Conservation (phyloP, 2,329 filamentous ascomycete species). For the Paracoccidioides brasiliensis region DNA sequence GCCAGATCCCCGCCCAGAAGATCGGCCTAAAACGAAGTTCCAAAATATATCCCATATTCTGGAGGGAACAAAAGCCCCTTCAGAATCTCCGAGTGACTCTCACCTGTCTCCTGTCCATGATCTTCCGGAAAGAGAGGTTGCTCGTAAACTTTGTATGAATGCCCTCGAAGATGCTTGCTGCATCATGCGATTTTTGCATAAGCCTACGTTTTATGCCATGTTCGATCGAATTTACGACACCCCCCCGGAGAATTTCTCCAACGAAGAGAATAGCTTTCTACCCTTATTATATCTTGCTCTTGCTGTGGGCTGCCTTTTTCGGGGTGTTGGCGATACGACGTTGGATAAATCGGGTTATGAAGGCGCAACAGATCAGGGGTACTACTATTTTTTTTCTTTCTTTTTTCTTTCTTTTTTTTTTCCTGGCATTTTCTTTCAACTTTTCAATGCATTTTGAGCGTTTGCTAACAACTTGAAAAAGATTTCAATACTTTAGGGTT, state of each 20-base stretch:
- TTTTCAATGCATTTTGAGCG: not conserved
- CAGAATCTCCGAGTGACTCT: slow-evolving; percentile 50
- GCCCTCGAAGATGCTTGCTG: slow-evolving; percentile 50
- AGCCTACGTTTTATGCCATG: slow-evolving; percentile 65
- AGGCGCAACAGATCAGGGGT: slow-evolving; percentile 44
- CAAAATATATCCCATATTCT: slow-evolving; percentile 44
- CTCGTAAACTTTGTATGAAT: slow-evolving; percentile 44
- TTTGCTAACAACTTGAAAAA: slow-evolving; percentile 23
- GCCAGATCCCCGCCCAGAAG: slow-evolving; percentile 34
- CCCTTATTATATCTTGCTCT: slow-evolving; percentile 58
- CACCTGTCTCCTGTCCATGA: slow-evolving; percentile 45
- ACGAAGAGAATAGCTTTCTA: slow-evolving; percentile 55
- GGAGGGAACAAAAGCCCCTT: slow-evolving; percentile 55
- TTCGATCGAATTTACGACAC: slow-evolving; percentile 67
- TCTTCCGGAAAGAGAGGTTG: slow-evolving; percentile 52
- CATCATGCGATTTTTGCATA: slow-evolving; percentile 61
- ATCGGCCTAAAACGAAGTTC: slow-evolving; percentile 40
- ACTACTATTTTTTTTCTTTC: slow-evolving; percentile 11
- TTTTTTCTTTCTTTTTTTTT: not conserved
- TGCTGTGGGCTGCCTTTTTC: slow-evolving; percentile 61
- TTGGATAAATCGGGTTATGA: slow-evolving; percentile 36
- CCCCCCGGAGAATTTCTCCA: slow-evolving; percentile 47
- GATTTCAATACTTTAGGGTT: slow-evolving; percentile 60
- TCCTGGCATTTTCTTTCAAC: not conserved
- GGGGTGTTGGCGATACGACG: slow-evolving; percentile 42